These are phyloP conservation scores for Mucor piriformis DNA, from an alignment of 371 early-diverging fungal genomes.

Conservation along the genomic window DNA sequence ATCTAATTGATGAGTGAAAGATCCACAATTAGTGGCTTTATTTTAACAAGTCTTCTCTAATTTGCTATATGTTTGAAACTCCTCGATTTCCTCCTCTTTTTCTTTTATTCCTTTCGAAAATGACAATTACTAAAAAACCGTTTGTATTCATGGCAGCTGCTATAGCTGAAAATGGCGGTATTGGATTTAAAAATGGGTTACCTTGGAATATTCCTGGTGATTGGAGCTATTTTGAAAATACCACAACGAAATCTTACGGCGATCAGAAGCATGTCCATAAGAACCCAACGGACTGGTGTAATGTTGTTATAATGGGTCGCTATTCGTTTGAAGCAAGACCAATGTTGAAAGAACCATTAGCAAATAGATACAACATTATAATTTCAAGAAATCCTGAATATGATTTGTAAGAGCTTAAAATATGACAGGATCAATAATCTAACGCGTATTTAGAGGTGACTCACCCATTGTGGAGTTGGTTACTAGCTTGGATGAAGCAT, in stretches of 20 bases:
- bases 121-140: background rate
- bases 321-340: slow-evolving; percentile 90
- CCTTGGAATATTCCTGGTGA: slow-evolving; percentile 92
- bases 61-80: too few relatives aligned
- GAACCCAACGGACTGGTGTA: slow-evolving; percentile 29
- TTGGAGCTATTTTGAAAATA: slow-evolving; percentile 71
- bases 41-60: too few relatives aligned
- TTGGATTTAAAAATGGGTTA: slow-evolving; percentile 70
- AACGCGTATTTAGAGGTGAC: background rate
- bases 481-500: slow-evolving; percentile 22
- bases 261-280: background rate
- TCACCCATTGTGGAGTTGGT: slow-evolving; percentile 11
- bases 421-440: background rate
- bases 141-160: slow-evolving; percentile 77
- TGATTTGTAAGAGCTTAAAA: slow-evolving; percentile 46
- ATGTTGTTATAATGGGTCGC: slow-evolving; percentile 91
- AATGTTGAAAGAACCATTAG: slow-evolving; percentile 70
- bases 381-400: slow-evolving; percentile 65
- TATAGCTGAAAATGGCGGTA: slow-evolving; percentile 64
- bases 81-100: background rate
- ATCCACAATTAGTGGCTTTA: too few relatives aligned
- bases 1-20: too few relatives aligned
- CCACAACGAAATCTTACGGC: slow-evolving; percentile 61
- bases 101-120: background rate
- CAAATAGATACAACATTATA: slow-evolving; percentile 81